These are phyloP conservation scores for Vicia villosa DNA, from an alignment of 306 rosid genomes.

Conservation along the genomic window DNA sequence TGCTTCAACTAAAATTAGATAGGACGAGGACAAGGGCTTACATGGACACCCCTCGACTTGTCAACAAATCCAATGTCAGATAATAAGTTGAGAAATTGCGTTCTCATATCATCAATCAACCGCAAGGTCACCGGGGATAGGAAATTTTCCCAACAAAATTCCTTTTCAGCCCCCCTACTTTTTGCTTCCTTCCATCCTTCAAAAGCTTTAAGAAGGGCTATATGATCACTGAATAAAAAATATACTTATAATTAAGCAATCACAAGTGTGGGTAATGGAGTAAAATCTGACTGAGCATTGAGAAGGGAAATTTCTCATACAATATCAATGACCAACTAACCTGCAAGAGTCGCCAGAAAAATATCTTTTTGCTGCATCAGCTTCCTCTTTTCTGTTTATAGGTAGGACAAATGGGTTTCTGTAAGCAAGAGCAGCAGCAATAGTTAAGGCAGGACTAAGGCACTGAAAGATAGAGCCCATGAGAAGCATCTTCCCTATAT, in stretches of 20 bases:
- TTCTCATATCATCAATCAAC: slow-evolving; percentile 97
- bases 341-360: slow-evolving; percentile 96
- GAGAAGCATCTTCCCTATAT: slow-evolving; percentile 97
- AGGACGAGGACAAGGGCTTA: slow-evolving; percentile 48
- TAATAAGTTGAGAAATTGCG: slow-evolving; percentile 83
- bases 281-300: slow-evolving; percentile 6
- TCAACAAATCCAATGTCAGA: slow-evolving; percentile 93
- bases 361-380: slow-evolving; percentile 79
- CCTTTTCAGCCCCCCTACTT: slow-evolving; percentile 59
- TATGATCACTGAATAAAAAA: slow-evolving; percentile 72
- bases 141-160: slow-evolving; percentile 91
- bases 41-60: slow-evolving; percentile 72
- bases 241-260: slow-evolving; percentile 29
- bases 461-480: slow-evolving; percentile 98
- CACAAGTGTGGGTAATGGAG: slow-evolving; percentile 20
- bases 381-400: slow-evolving; percentile 84
- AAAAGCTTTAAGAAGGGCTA: slow-evolving; percentile 91
- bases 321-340: slow-evolving; percentile 52
- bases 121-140: slow-evolving; percentile 83
- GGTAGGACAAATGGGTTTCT: slow-evolving; percentile 96
- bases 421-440: slow-evolving; percentile 94
- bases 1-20: slow-evolving; percentile 20
- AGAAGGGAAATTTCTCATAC: slow-evolving; percentile 21
- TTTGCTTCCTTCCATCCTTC: slow-evolving; percentile 97
- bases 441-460: slow-evolving; percentile 89